Evolutionary conservation across 176 grass and related monocot species (phyloP), one percentile per base, ranked within the genome.

Genomic region (Paspalum notatum): DNA sequence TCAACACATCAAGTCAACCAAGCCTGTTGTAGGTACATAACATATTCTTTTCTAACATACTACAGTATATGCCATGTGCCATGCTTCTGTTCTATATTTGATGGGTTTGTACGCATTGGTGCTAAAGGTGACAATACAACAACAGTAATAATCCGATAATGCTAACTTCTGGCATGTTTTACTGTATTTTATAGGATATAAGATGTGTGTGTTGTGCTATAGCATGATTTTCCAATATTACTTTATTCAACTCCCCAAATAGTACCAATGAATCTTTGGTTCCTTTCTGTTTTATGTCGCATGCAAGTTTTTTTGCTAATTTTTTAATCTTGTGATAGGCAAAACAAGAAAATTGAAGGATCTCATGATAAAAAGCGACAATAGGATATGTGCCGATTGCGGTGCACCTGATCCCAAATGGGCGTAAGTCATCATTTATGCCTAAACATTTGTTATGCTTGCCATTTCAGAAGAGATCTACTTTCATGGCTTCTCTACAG

Each of bases 381-480:
- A 98, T 76, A 74, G 90, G 58, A 89, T 80, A 84, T 98, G 95
- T 91, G 95, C 95, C 74, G 95, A 98, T 89, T 98, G 95, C 84
- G 82, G 86, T 39, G 95, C 92, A 87, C 85, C 80, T 81, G 86
- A 98, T 77, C 95, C 95, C 64, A 98, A 95, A 91, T 98, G 86
- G 86, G 95, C 92, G 95, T 98, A 94, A 94, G 41, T 12, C 46
- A 57, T 77, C 42, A 41, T 77, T 80, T 63, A 8, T 72, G 17
- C 52, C 62, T 58, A 75, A 70, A 71, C 22, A 41, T 39, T 72
- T 57, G 11, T 38, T 22, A 20, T 41, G 32, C 25, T 87, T 83
- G 55, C 16, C 41, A 61, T 68, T 65, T 83, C 39, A 63, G 17
- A 61, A 76, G 24, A 68, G 72, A 75, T 13, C 20, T 20, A 60